Conservation (phyloP, 2,329 filamentous ascomycete species). For the Phialophora expanda region DNA sequence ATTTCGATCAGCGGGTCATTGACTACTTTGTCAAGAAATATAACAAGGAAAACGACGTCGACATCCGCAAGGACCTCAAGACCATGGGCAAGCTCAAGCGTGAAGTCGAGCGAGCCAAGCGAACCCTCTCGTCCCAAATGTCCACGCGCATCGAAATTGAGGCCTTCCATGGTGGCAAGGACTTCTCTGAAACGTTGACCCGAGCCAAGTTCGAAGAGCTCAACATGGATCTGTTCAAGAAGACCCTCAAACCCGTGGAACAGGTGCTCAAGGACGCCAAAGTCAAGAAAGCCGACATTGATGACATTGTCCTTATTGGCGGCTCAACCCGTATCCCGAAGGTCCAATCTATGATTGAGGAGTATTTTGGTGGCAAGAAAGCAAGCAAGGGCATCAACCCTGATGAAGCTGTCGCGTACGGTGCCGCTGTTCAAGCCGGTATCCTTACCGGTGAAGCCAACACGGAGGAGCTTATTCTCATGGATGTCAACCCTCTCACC, state of each 20-base stretch:
- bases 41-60: slow-evolving; percentile 97
- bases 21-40: slow-evolving; percentile 95
- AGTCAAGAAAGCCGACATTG: slow-evolving; percentile 91
- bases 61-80: slow-evolving; percentile 93
- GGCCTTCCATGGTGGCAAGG: slow-evolving; percentile 92
- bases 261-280: slow-evolving; percentile 98
- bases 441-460: slow-evolving; percentile 87
- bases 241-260: slow-evolving; percentile 97
- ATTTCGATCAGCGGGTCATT: slow-evolving; percentile 98
- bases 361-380: slow-evolving; percentile 95
- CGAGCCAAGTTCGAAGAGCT: slow-evolving; percentile 99
- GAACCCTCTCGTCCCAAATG: slow-evolving; percentile 93
- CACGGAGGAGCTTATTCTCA: slow-evolving; percentile 81
- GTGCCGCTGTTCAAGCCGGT: slow-evolving; percentile 96
- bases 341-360: slow-evolving; percentile 91
- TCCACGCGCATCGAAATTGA: slow-evolving; percentile 95
- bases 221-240: slow-evolving; percentile 99
- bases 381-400: slow-evolving; percentile 99
- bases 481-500: slow-evolving; percentile 96
- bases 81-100: slow-evolving; percentile 99
- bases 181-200: slow-evolving; percentile 97
- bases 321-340: slow-evolving; percentile 99
- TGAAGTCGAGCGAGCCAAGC: slow-evolving; percentile 99
- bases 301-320: slow-evolving; percentile 97
- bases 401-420: slow-evolving; percentile 97